Evolutionary conservation across 306 rosid species (phyloP).

Genomic region (Trichosanthes cucumerina): DNA sequence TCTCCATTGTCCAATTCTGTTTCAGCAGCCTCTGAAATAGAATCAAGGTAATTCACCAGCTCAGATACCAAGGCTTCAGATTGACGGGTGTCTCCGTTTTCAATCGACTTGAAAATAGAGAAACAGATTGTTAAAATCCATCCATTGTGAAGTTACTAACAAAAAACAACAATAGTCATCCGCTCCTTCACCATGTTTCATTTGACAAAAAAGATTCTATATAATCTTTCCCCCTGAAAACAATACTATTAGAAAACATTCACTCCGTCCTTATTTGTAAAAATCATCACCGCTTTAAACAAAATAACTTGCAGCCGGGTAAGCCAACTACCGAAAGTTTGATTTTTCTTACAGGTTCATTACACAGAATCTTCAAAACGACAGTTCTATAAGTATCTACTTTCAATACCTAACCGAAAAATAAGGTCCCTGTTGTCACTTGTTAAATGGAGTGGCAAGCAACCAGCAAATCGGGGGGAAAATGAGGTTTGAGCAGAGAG

Average conservation of each 20-base stretch:
- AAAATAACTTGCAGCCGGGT: not conserved
- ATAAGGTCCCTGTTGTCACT: not conserved
- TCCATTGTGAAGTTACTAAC: not conserved
- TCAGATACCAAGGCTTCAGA: conserved; percentile 29
- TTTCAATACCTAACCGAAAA: not conserved
- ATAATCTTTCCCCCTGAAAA: not conserved
- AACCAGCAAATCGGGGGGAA: not conserved
- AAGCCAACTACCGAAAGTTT: not conserved
- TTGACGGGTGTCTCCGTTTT: conserved; percentile 29
- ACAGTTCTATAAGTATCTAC: not conserved
- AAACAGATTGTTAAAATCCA: not conserved
- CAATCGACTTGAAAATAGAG: conserved; percentile 29
- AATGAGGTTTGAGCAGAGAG: not conserved
- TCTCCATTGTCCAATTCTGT: conserved; percentile 36
- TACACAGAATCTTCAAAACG: not conserved
- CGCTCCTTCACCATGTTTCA: not conserved
- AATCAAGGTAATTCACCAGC: conserved; percentile 44
- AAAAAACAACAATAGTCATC: not conserved
- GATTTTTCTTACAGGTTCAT: not conserved
- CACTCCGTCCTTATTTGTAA: not conserved
- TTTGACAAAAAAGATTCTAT: not conserved
- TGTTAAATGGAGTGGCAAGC: not conserved
- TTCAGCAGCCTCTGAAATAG: conserved; percentile 34
- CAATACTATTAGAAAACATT: not conserved
- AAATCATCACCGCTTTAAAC: not conserved